Base-by-base conservation (phyloP, 225 moss, liverwort and hornwort genomes). In the Neckera pumila region DNA sequence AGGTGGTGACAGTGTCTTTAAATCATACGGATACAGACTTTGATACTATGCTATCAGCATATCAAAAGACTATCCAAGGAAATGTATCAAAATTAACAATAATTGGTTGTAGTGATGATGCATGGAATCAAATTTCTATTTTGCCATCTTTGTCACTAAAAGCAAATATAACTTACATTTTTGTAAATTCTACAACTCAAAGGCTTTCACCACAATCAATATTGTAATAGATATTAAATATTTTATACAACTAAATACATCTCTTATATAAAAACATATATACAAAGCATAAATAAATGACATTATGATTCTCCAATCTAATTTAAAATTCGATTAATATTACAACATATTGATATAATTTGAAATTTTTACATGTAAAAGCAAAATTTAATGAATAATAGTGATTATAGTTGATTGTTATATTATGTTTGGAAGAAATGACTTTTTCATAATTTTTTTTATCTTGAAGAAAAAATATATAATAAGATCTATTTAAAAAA, bases 91-190 rank as follows among this genome's bases (percentile, higher is more conserved):
- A 85, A 88, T 45, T 95, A 80, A 90, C 80, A 15, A 76, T 88
- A 6, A 17, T 98, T 64, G 92, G 84, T 53, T 96, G 98, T 80
- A 97, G 89, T 49, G 96, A 98, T 73, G 96, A 98, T 88, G 93
- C 66, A 54, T 94, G 90, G 64, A 87, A 90, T 78, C 90, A 90
- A 67, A 54, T 93, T 82, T 98, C 98, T 1, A 85, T 94, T 17
- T 61, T 98, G 7, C 5, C 84, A 47, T 76, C 93, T 42, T 4
- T 95, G 31, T 45, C 83, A 56, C 58, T 98, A 10, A 91, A 91
- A 85, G 92, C 93, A 63, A 93, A 93, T 58, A 87, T 49, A n/a
- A 91, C 91, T 13, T 97, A 96, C 4, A 43, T 98, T 66, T 91
- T 98, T 92, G 98, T 98, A 83, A 92, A 93, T 88, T n/a, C 26